phyloP scores from a whole-genome alignment of 2,329 filamentous ascomycete genomes.

The Colletotrichum nymphaeae region DNA sequence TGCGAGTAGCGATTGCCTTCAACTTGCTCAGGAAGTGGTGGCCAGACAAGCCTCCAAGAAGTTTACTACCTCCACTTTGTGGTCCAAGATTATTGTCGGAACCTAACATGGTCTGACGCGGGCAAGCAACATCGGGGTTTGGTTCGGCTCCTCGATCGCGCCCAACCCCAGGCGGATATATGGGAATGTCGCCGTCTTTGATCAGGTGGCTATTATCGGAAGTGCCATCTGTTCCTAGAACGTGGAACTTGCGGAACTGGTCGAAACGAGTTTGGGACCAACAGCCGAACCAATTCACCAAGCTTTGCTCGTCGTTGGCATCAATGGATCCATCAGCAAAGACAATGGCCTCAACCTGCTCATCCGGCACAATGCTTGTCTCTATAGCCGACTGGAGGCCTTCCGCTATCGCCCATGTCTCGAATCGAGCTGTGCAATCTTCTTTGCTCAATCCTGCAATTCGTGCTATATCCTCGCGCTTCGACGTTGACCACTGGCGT shows the following conservation, averaged over 20 bases:
- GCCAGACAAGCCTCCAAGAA: background rate
- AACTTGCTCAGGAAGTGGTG: conserved; percentile 42
- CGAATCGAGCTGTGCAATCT: conserved; percentile 30
- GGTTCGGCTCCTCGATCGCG: conserved; percentile 27
- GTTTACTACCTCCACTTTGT: background rate
- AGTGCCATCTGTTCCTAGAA: conserved; percentile 59
- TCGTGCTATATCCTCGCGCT: background rate
- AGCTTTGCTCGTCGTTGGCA: conserved; percentile 69
- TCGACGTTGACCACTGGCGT: background rate
- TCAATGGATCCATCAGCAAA: conserved; percentile 62
- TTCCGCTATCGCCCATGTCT: conserved; percentile 31
- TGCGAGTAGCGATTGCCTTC: conserved; percentile 16
- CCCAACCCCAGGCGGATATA: conserved; percentile 21
- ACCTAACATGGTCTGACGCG: background rate
- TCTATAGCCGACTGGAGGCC: conserved; percentile 35
- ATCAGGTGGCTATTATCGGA: conserved; percentile 16
- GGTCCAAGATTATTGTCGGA: background rate
- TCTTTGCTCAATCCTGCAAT: conserved; percentile 11
- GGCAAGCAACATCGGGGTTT: background rate
- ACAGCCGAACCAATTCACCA: conserved; percentile 72
- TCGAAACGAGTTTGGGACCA: conserved; percentile 65
- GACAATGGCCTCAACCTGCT: conserved; percentile 52
- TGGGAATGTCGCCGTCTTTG: conserved; percentile 18
- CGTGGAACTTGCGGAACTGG: conserved; percentile 63
- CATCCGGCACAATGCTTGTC: conserved; percentile 45